Percentiles rank a stretch among this genome's conserved stretches.
Conservation (phyloP, 805 yeast species). For the Cyberlindnera bimundalis region DNA sequence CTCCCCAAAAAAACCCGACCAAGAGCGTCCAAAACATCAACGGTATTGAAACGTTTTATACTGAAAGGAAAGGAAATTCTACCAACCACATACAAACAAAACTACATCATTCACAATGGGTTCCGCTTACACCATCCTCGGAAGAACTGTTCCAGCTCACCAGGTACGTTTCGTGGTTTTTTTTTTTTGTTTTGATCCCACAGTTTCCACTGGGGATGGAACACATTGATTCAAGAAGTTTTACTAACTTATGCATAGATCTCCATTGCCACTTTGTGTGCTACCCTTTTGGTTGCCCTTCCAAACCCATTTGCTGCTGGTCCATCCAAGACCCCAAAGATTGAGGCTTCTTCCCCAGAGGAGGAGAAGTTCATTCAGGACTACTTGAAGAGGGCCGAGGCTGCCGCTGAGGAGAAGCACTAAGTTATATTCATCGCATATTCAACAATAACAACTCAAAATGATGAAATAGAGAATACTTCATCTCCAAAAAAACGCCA, state of each 20-base stretch:
- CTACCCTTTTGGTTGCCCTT: slow-evolving; percentile 55
- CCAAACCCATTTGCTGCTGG: slow-evolving; percentile 61
- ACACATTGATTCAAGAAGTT: not conserved
- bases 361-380: slow-evolving; percentile 82
- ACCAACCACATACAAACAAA: too few species aligned
- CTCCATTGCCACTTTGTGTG: slow-evolving; percentile 76
- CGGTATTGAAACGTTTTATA: too few species aligned
- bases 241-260: slow-evolving; percentile 38
- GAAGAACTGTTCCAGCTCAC: slow-evolving; percentile 81
- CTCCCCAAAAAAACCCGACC: slow-evolving; percentile 3
- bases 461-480: not conserved
- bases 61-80: too few species aligned
- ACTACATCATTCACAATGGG: too few species aligned
- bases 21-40: slow-evolving; percentile 4
- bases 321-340: slow-evolving; percentile 49
- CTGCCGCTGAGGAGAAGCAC: slow-evolving; percentile 27
- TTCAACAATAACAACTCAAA: too few species aligned
- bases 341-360: slow-evolving; percentile 77
- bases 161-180: slow-evolving; percentile 41
- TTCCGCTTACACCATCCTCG: slow-evolving; percentile 79
- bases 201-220: too few species aligned
- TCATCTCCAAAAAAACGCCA: too few species aligned
- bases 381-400: slow-evolving; percentile 53
- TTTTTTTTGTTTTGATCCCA: not conserved
- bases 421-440: slow-evolving; percentile 8